Conservation (phyloP, 2,329 filamentous ascomycete species). For the Cladosporium sphaerospermum region DNA sequence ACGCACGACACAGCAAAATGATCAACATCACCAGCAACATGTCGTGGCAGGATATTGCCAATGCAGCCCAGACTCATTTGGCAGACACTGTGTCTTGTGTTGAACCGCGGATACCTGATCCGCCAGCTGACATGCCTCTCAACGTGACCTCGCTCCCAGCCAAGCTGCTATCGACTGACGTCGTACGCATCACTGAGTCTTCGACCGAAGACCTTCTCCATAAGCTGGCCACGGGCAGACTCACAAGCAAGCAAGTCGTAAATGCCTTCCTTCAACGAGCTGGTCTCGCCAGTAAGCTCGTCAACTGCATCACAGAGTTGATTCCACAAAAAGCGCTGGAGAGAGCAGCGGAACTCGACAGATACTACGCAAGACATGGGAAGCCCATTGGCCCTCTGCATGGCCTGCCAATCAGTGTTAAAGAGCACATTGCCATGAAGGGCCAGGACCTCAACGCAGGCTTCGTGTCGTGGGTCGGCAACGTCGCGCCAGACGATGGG, state of each 20-base stretch:
- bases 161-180: slow-evolving; percentile 40
- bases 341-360: slow-evolving; percentile 38
- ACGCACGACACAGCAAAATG: not conserved
- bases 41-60: slow-evolving; percentile 1
- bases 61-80: slow-evolving; percentile 32
- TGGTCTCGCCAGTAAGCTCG: slow-evolving; percentile 46
- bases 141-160: slow-evolving; percentile 44
- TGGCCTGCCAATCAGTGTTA: slow-evolving; percentile 46
- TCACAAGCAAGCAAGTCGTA: slow-evolving; percentile 41
- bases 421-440: slow-evolving; percentile 49
- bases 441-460: slow-evolving; percentile 43
- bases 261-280: slow-evolving; percentile 52
- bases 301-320: slow-evolving; percentile 26
- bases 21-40: not conserved
- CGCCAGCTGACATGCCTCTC: slow-evolving; percentile 32
- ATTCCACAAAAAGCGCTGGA: slow-evolving; percentile 33
- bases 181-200: slow-evolving; percentile 47
- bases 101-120: slow-evolving; percentile 34
- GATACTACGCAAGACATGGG: slow-evolving; percentile 37
- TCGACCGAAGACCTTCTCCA: slow-evolving; percentile 39
- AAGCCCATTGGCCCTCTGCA: slow-evolving; percentile 43
- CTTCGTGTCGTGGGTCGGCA: slow-evolving; percentile 46
- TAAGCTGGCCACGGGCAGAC: slow-evolving; percentile 38
- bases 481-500: slow-evolving; percentile 39
- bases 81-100: slow-evolving; percentile 40